Conservation (phyloP, 2,329 filamentous ascomycete genomes). For the Zalaria obscura region DNA sequence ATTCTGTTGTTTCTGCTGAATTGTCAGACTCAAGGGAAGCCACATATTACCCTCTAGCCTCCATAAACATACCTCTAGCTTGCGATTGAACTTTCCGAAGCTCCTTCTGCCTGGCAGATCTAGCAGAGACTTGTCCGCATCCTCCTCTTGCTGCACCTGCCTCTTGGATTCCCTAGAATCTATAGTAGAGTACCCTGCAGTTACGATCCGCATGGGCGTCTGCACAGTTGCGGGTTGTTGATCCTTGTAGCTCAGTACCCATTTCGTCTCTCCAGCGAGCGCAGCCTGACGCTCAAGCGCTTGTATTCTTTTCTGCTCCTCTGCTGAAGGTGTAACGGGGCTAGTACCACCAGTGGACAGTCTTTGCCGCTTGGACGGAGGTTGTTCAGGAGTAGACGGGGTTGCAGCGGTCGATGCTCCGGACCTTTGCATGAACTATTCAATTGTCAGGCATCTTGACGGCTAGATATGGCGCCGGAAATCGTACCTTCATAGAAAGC, state of each 20-base stretch:
- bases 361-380: constrained; percentile 2
- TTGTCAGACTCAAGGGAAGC: constrained; percentile 10
- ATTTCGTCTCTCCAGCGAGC: constrained; percentile 55
- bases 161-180: constrained; percentile 18
- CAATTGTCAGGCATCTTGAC: neutral
- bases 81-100: constrained; percentile 34
- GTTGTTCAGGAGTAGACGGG: neutral
- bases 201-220: constrained; percentile 41
- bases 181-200: constrained; percentile 42
- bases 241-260: constrained; percentile 51
- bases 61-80: constrained; percentile 14
- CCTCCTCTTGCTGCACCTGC: constrained; percentile 10
- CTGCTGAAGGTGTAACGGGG: constrained; percentile 23
- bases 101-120: constrained; percentile 29
- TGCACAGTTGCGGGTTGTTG: constrained; percentile 21
- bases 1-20: constrained; percentile 24
- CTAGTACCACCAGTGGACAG: neutral
- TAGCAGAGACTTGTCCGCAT: constrained; percentile 15
- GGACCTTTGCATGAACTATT: constrained; percentile 6
- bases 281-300: constrained; percentile 46
- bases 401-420: constrained; percentile 2
- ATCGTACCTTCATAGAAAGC: constrained; percentile 4
- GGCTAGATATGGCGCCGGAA: neutral
- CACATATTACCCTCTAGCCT: neutral
- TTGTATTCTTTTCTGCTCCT: constrained; percentile 46